Evolutionary conservation across 208 protist genomes (phyloP).

Genomic region (Crithidia bombi): DNA sequence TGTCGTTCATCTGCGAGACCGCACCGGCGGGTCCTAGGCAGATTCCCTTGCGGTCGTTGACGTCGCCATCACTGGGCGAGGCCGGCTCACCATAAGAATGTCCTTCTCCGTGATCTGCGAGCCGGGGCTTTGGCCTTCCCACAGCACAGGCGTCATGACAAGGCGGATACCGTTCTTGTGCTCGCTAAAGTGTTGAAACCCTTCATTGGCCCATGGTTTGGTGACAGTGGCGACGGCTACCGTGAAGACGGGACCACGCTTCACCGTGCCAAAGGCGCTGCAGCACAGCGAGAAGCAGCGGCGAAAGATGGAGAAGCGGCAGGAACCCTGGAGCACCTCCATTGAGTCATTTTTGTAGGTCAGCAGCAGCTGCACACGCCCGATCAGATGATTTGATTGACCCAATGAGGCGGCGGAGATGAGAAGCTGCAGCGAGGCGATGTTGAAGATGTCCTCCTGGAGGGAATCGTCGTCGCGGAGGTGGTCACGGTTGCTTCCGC

Average conservation of each 20-base stretch:
- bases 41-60: background rate
- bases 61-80: conserved; percentile 3
- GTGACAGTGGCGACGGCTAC: conserved; percentile 51
- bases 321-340: conserved; percentile 71
- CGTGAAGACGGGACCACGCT: conserved; percentile 65
- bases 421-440: conserved; percentile 49
- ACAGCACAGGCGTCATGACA: conserved; percentile 67
- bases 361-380: conserved; percentile 66
- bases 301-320: conserved; percentile 61
- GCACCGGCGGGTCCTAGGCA: background rate
- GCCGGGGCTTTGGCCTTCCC: conserved; percentile 48
- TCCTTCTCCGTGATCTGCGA: conserved; percentile 69
- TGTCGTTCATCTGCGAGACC: background rate
- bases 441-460: conserved; percentile 37
- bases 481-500: background rate
- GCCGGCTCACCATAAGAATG: conserved; percentile 62
- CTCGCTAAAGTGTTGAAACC: conserved; percentile 43
- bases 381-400: conserved; percentile 65
- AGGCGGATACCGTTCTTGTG: conserved; percentile 63
- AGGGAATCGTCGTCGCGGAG: conserved; percentile 21
- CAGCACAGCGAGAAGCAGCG: conserved; percentile 71
- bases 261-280: conserved; percentile 44
- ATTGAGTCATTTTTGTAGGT: conserved; percentile 63
- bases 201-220: conserved; percentile 65
- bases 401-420: conserved; percentile 63